These are phyloP conservation scores for Acidiella bohemica DNA, from an alignment of 495 filamentous ascomycete genomes.

Conservation along the genomic window DNA sequence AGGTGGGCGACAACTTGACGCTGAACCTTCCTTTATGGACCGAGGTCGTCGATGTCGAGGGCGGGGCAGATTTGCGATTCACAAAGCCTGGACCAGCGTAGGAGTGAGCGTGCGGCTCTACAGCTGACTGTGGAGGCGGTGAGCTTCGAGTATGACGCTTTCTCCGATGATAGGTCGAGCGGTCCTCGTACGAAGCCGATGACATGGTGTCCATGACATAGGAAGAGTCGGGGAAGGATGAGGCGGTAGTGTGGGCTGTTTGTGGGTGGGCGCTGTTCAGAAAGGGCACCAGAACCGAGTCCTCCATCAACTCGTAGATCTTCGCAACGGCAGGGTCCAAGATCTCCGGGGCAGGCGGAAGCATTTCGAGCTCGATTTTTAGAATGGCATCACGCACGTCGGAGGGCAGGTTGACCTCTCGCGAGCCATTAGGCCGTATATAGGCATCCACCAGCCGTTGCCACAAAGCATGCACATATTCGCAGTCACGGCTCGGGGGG, in stretches of 20 bases:
- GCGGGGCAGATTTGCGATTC: constrained; percentile 23
- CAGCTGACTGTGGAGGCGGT: constrained; percentile 14
- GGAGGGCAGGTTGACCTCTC: constrained; percentile 86
- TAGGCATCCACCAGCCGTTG: constrained; percentile 55
- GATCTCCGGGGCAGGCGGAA: constrained; percentile 61
- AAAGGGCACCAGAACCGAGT: constrained; percentile 78
- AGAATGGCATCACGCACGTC: constrained; percentile 73
- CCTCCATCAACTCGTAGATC: constrained; percentile 92
- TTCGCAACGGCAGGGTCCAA: constrained; percentile 84
- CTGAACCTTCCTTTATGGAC: constrained; percentile 21
- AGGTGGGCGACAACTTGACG: constrained; percentile 13
- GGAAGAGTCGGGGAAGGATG: constrained; percentile 14
- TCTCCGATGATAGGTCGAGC: constrained; percentile 4
- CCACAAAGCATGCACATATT: constrained; percentile 65
- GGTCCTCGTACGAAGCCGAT: constrained; percentile 22
- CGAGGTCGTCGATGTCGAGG: constrained; percentile 21
- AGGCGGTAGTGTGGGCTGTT: constrained; percentile 15
- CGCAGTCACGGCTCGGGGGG: constrained; percentile 42
- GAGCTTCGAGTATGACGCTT: constrained; percentile 16
- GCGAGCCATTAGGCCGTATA: constrained; percentile 62
- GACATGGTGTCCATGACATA: constrained; percentile 17
- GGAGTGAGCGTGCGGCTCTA: constrained; percentile 9
- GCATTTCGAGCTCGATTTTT: constrained; percentile 41
- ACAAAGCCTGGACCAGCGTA: constrained; percentile 12
- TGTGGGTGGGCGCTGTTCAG: constrained; percentile 41